Percentiles rank a stretch among this genome's conserved stretches.
Evolutionary conservation across 441 rosid species (phyloP).

Genomic region (Populus tomentosa): DNA sequence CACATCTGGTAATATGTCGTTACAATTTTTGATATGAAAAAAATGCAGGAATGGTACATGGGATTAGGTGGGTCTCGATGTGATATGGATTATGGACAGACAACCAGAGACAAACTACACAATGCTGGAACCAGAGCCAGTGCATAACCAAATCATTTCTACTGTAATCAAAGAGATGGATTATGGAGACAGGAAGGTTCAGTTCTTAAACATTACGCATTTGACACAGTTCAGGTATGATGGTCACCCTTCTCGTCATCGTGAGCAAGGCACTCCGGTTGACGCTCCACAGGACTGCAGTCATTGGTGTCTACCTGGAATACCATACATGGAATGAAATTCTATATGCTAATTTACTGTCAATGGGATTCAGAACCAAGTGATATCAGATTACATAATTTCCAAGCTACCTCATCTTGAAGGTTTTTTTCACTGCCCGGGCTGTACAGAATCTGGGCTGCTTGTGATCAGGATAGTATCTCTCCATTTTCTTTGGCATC

Average conservation of each 20-base stretch:
- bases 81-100: constrained; percentile 45
- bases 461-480: constrained; percentile 37
- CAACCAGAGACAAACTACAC: constrained; percentile 51
- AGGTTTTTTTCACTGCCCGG: neutral
- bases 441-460: constrained; percentile 18
- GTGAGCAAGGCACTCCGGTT: constrained; percentile 48
- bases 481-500: constrained; percentile 50
- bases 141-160: constrained; percentile 47
- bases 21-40: constrained; percentile 6
- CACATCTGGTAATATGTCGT: neutral
- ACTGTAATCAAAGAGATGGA: constrained; percentile 41
- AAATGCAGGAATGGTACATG: constrained; percentile 71
- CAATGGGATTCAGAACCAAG: constrained; percentile 47
- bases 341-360: constrained; percentile 58
- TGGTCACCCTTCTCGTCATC: constrained; percentile 62
- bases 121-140: constrained; percentile 45
- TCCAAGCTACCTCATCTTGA: constrained; percentile 5
- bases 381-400: constrained; percentile 15
- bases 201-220: constrained; percentile 62
- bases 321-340: constrained; percentile 81
- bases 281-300: constrained; percentile 80
- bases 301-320: constrained; percentile 84
- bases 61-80: constrained; percentile 57
- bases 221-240: constrained; percentile 63
- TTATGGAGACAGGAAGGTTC: constrained; percentile 40